Percentiles rank a stretch among this genome's conserved stretches.
phyloP scores from a whole-genome alignment of 2,329 filamentous ascomycete species.

The Clonostachys rhizophaga region DNA sequence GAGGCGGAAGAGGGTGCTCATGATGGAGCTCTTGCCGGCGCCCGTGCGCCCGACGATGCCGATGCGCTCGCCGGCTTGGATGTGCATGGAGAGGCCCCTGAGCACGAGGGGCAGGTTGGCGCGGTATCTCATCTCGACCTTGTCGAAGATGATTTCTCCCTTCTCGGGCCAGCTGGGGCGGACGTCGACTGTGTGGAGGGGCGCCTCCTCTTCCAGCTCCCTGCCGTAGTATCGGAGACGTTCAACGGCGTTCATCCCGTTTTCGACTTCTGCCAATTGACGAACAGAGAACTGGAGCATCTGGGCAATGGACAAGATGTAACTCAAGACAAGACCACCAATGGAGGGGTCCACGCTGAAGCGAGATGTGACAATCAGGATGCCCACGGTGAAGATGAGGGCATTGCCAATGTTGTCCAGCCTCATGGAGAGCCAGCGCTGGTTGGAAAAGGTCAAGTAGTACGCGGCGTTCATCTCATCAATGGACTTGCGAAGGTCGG shows the following conservation, averaged over 20 bases:
- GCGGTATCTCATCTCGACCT: conserved; percentile 77
- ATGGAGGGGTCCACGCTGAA: conserved; percentile 83
- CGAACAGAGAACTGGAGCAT: conserved; percentile 95
- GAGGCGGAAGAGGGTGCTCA: conserved; percentile 76
- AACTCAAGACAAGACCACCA: conserved; percentile 82
- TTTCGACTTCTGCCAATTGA: conserved; percentile 92
- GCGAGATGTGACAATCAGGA: conserved; percentile 86
- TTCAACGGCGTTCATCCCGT: conserved; percentile 96
- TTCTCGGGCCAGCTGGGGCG: conserved; percentile 77
- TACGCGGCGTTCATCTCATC: conserved; percentile 94
- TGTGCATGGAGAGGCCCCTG: conserved; percentile 65
- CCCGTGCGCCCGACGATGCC: conserved; percentile 80
- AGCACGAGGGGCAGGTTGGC: conserved; percentile 68
- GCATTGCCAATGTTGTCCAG: conserved; percentile 80
- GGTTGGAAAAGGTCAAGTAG: conserved; percentile 92
- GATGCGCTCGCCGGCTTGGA: conserved; percentile 71
- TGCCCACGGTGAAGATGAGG: conserved; percentile 82
- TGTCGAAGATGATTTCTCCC: conserved; percentile 73
- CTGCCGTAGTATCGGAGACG: conserved; percentile 87
- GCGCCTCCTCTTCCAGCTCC: conserved; percentile 83
- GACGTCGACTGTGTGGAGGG: conserved; percentile 71
- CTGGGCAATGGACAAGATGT: conserved; percentile 88
- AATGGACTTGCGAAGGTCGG: conserved; percentile 65
- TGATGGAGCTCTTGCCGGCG: conserved; percentile 79
- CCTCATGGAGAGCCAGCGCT: conserved; percentile 85